These are phyloP conservation scores for Blakeslea trispora DNA, from an alignment of 371 early-diverging fungal genomes.

Conservation along the genomic window DNA sequence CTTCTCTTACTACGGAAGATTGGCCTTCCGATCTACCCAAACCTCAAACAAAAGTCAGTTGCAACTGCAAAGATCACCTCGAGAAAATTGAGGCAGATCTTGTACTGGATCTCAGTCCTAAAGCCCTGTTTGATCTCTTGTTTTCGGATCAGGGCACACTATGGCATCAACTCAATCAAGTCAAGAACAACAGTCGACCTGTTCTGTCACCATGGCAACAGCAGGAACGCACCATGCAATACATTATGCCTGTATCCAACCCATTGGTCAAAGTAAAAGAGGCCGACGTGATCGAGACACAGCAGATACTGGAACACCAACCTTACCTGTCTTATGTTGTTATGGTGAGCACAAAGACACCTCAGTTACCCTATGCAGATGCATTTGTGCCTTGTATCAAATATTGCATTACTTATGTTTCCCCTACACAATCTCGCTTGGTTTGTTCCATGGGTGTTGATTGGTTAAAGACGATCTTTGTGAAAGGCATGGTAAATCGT, in stretches of 20 bases:
- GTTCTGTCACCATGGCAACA: conserved; percentile 26
- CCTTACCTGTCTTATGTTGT: conserved; percentile 44
- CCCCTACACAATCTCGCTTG: conserved; percentile 45
- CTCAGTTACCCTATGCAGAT: conserved; percentile 60
- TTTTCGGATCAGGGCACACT: conserved; percentile 38
- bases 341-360: conserved; percentile 48
- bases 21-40: conserved; percentile 8
- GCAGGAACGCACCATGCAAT: conserved; percentile 45
- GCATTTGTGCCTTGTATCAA: conserved; percentile 59
- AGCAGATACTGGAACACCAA: conserved; percentile 42
- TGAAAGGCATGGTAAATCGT: conserved; percentile 53
- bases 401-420: conserved; percentile 59
- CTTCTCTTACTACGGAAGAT: not conserved
- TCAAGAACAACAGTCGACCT: conserved; percentile 16
- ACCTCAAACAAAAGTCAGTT: conserved; percentile 53
- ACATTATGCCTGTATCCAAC: conserved; percentile 58
- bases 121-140: conserved; percentile 55
- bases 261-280: conserved; percentile 60
- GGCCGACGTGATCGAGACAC: conserved; percentile 57
- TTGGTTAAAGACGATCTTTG: conserved; percentile 57
- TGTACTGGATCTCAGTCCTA: conserved; percentile 51
- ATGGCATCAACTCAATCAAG: not conserved
- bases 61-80: conserved; percentile 68
- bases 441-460: conserved; percentile 55
- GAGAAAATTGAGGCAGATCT: conserved; percentile 61